Percentiles rank a stretch among this genome's conserved stretches.
These are phyloP conservation scores for Ramaria rubella DNA, from an alignment of 768 basidiomycete genomes.

Conservation along the genomic window DNA sequence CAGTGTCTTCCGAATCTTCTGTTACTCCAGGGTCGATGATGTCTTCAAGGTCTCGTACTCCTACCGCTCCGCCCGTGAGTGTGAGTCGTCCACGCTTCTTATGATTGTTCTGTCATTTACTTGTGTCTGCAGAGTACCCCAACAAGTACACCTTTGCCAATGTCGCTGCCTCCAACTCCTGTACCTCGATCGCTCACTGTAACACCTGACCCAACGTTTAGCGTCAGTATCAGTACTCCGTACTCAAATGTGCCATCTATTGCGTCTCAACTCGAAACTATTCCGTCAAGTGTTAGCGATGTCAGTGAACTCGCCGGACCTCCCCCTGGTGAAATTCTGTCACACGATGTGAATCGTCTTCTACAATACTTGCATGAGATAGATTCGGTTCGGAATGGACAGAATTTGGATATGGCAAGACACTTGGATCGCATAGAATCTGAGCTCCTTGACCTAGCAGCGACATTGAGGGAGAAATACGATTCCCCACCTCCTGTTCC, in stretches of 20 bases:
- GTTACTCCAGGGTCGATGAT: not conserved
- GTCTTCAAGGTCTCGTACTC: not conserved
- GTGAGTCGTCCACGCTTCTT: not conserved
- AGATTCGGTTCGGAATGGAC: conserved; percentile 54
- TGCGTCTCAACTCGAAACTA: conserved; percentile 38
- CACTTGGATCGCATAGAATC: conserved; percentile 66
- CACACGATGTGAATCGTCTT: conserved; percentile 35
- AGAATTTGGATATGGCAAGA: conserved; percentile 56
- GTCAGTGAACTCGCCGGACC: conserved; percentile 21
- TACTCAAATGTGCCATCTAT: conserved; percentile 43
- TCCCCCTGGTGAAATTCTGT: conserved; percentile 24
- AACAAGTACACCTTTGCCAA: conserved; percentile 6
- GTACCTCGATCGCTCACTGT: conserved; percentile 30
- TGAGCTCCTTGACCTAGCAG: conserved; percentile 58
- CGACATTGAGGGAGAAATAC: conserved; percentile 37
- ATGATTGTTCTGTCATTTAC: not conserved
- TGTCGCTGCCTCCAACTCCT: conserved; percentile 32
- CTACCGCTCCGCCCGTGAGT: not conserved
- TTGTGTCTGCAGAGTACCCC: not conserved
- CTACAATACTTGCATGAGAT: conserved; percentile 56
- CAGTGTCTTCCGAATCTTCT: conserved; percentile 8
- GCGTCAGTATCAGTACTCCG: conserved; percentile 47
- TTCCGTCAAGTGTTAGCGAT: conserved; percentile 32
- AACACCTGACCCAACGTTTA: conserved; percentile 37
- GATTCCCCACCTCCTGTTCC: conserved; percentile 23